Conservation (phyloP, 768 basidiomycete species). For the Obba rivulosa region DNA sequence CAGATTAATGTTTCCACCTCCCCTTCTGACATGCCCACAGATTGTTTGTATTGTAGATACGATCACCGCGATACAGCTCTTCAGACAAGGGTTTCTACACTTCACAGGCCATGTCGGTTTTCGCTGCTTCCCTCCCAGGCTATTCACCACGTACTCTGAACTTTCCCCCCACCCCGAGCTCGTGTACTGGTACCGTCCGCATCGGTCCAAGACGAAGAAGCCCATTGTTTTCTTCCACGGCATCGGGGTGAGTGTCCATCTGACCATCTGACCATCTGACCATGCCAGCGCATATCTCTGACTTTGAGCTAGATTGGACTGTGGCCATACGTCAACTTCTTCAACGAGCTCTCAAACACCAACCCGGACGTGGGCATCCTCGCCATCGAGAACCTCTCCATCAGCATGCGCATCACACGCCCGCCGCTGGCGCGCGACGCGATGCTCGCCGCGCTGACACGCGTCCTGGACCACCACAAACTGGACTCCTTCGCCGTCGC, state of each 20-base stretch:
- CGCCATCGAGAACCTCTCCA: slow-evolving; percentile 53
- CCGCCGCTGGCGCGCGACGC: slow-evolving; percentile 38
- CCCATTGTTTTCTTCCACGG: slow-evolving; percentile 67
- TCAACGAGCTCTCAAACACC: slow-evolving; percentile 36
- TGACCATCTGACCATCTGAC: neutral
- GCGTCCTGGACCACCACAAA: slow-evolving; percentile 39
- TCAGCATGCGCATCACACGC: slow-evolving; percentile 55
- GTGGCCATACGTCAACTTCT: slow-evolving; percentile 48
- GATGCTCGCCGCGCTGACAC: slow-evolving; percentile 37
- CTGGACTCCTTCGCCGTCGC: slow-evolving; percentile 38
- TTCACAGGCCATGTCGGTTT: slow-evolving; percentile 34
- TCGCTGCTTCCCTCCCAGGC: slow-evolving; percentile 49
- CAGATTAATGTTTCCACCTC: neutral
- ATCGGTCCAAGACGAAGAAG: slow-evolving; percentile 38
- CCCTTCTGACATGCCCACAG: slow-evolving; percentile 26
- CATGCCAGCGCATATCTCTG: too few species aligned
- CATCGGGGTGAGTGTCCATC: slow-evolving; percentile 47
- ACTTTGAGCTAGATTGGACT: slow-evolving; percentile 47
- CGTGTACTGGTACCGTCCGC: slow-evolving; percentile 46
- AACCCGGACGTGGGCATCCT: slow-evolving; percentile 54
- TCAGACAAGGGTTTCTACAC: slow-evolving; percentile 47
- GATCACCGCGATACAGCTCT: slow-evolving; percentile 34
- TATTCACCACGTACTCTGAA: slow-evolving; percentile 39
- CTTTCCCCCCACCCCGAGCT: slow-evolving; percentile 29
- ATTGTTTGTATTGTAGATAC: slow-evolving; percentile 49